Percentiles rank a stretch among this genome's conserved stretches.
Conservation (phyloP, 371 early-diverging fungal species). For the Saksenaea vasiformis region DNA sequence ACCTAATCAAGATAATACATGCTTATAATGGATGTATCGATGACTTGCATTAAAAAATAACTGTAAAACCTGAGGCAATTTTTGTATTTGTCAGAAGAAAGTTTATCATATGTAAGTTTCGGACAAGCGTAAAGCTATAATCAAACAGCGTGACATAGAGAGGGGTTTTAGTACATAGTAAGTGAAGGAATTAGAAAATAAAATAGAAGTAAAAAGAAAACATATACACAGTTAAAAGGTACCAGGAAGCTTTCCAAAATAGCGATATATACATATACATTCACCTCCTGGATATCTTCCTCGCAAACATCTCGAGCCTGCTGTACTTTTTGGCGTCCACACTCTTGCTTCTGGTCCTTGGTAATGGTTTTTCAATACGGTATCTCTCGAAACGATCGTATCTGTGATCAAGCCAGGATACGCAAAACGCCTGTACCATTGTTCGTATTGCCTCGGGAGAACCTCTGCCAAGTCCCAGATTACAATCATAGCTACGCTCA, state of each 20-base stretch:
- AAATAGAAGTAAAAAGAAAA: not conserved
- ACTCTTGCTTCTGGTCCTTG: not conserved
- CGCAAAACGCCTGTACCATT: not conserved
- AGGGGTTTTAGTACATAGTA: too few relatives aligned
- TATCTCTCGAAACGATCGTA: not conserved
- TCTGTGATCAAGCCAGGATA: not conserved
- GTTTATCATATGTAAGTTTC: too few relatives aligned
- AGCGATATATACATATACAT: not conserved
- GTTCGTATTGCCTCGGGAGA: slow-evolving; percentile 1
- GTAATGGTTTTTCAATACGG: not conserved
- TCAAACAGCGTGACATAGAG: too few relatives aligned
- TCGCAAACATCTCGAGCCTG: not conserved
- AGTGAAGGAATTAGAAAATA: too few relatives aligned
- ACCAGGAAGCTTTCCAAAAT: too few relatives aligned
- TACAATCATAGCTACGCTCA: not conserved
- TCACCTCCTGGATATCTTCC: not conserved
- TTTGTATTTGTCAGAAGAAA: too few relatives aligned
- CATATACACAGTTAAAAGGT: not conserved
- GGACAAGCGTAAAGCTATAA: too few relatives aligned
- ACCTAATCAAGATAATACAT: too few relatives aligned
- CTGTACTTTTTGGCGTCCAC: not conserved
- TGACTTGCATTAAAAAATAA: too few relatives aligned
- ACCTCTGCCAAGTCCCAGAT: not conserved
- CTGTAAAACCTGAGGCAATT: too few relatives aligned
- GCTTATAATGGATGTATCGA: too few relatives aligned